Conservation (phyloP, 78 protist species). For the Planoprotostelium fungivorum region DNA sequence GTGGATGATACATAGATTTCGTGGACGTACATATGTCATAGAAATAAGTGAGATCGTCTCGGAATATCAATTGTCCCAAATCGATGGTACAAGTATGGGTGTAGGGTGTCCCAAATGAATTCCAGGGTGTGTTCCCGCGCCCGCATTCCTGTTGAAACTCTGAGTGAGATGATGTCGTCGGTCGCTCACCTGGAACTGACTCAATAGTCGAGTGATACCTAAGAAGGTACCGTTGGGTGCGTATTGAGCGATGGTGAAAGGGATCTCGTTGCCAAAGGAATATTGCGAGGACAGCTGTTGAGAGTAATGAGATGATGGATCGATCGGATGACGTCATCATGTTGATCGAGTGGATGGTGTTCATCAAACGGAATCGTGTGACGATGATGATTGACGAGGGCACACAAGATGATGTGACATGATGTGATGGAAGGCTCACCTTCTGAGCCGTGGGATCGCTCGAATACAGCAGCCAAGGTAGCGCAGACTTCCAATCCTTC, state of each 20-base stretch:
- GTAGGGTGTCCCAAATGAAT: neutral
- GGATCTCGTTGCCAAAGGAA: neutral
- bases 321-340: too few species aligned
- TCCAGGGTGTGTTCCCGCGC: neutral
- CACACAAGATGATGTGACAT: too few species aligned
- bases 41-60: neutral
- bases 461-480: neutral
- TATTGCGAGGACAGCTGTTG: too few species aligned
- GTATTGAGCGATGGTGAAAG: neutral
- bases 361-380: too few species aligned
- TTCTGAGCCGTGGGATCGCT: neutral
- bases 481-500: neutral
- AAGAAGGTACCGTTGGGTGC: neutral
- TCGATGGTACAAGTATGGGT: neutral
- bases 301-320: too few species aligned
- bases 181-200: neutral
- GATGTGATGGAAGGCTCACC: too few species aligned
- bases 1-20: neutral
- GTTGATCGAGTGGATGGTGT: too few species aligned
- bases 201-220: neutral
- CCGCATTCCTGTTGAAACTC: neutral
- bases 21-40: neutral
- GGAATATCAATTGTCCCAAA: neutral
- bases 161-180: too few species aligned
- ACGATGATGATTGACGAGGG: too few species aligned